Conservation (phyloP, 2,329 filamentous ascomycete genomes). For the Pezicula radicicola region DNA sequence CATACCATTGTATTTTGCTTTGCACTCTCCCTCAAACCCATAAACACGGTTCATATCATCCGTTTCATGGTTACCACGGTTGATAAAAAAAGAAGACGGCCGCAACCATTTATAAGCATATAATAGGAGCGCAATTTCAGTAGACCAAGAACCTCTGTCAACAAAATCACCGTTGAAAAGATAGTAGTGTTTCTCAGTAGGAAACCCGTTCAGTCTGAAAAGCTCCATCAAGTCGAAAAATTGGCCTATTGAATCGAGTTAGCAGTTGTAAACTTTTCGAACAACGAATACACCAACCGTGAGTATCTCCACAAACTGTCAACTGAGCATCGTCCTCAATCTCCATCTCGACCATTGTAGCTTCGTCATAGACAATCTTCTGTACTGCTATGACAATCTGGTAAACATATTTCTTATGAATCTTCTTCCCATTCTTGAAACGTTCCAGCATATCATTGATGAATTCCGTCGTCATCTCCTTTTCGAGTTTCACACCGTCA, state of each 20-base stretch:
- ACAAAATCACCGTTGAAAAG: slow-evolving; percentile 99
- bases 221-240: slow-evolving; percentile 97
- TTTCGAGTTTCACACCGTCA: slow-evolving; percentile 75
- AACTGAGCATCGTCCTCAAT: slow-evolving; percentile 75
- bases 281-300: slow-evolving; percentile 55
- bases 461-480: slow-evolving; percentile 93
- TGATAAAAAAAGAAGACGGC: slow-evolving; percentile 86
- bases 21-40: slow-evolving; percentile 97
- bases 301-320: slow-evolving; percentile 96
- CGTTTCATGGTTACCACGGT: slow-evolving; percentile 97
- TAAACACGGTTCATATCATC: slow-evolving; percentile 99
- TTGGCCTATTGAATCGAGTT: slow-evolving; percentile 60
- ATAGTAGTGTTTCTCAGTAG: slow-evolving; percentile 84
- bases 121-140: slow-evolving; percentile 88
- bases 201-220: slow-evolving; percentile 85
- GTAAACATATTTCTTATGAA: slow-evolving; percentile 95
- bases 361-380: slow-evolving; percentile 85
- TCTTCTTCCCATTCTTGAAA: slow-evolving; percentile 94
- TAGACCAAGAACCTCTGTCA: slow-evolving; percentile 95
- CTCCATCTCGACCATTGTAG: slow-evolving; percentile 94
- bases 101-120: slow-evolving; percentile 97
- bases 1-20: slow-evolving; percentile 90
- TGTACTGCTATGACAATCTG: slow-evolving; percentile 90
- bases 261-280: background rate
- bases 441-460: slow-evolving; percentile 95